phyloP scores from a whole-genome alignment of 495 filamentous ascomycete species.

The Aspergillus avenaceus region DNA sequence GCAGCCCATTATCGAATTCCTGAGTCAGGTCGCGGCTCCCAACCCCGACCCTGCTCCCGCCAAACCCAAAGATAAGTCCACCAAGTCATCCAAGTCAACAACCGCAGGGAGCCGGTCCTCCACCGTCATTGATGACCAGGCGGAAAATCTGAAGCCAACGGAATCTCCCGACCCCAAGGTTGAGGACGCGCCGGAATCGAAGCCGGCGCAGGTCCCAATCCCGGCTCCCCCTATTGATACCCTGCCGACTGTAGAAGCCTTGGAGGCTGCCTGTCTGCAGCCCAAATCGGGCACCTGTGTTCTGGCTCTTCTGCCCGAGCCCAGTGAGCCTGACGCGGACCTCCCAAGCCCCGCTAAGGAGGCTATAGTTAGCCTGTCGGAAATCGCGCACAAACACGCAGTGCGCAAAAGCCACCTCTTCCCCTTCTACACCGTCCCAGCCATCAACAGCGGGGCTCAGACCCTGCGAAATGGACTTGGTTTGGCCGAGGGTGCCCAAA shows the following conservation, averaged over 20 bases:
- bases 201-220: conserved; percentile 44
- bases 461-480: conserved; percentile 58
- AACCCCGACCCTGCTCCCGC: conserved; percentile 66
- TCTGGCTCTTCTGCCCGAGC: conserved; percentile 66
- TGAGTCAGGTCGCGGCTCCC: conserved; percentile 70
- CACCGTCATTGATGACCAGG: conserved; percentile 6
- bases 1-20: conserved; percentile 73
- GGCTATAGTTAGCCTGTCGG: conserved; percentile 63
- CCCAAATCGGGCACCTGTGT: conserved; percentile 80
- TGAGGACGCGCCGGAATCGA: conserved; percentile 32
- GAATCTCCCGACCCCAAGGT: conserved; percentile 44
- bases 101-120: neutral
- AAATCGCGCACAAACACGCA: conserved; percentile 70
- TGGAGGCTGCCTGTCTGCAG: conserved; percentile 68
- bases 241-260: conserved; percentile 51
- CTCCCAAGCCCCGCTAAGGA: conserved; percentile 37
- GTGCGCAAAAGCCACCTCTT: conserved; percentile 64
- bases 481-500: conserved; percentile 42
- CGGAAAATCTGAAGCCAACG: conserved; percentile 41
- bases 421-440: conserved; percentile 75
- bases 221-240: conserved; percentile 41
- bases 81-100: conserved; percentile 34
- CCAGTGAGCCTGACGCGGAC: conserved; percentile 45
- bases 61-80: conserved; percentile 38
- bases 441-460: conserved; percentile 52